Conservation (phyloP, 2,329 filamentous ascomycete species). For the Fusarium tjaetaba region DNA sequence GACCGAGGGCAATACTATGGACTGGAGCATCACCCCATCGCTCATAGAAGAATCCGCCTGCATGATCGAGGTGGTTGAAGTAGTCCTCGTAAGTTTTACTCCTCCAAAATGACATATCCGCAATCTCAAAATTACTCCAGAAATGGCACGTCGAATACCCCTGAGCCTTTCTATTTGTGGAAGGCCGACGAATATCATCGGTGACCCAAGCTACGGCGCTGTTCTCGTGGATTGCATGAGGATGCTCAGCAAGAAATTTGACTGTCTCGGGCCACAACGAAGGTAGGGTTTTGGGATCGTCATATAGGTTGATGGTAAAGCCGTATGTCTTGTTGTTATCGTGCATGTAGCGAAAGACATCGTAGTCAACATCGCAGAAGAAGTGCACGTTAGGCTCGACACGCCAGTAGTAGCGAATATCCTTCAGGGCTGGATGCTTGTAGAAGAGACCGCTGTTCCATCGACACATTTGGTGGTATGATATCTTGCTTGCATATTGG, state of each 20-base stretch:
- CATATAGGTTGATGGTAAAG: constrained; percentile 97
- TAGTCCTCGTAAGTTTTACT: constrained; percentile 92
- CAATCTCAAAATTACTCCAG: constrained; percentile 99
- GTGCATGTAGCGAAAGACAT: constrained; percentile 97
- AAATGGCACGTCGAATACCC: constrained; percentile 99
- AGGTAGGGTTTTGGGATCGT: constrained; percentile 85
- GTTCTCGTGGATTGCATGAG: constrained; percentile 81
- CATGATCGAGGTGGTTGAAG: constrained; percentile 95
- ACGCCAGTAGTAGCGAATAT: constrained; percentile 95
- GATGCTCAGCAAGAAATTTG: constrained; percentile 88
- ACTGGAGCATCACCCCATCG: constrained; percentile 98
- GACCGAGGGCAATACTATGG: constrained; percentile 89
- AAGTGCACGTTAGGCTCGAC: constrained; percentile 99
- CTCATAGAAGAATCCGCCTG: constrained; percentile 98
- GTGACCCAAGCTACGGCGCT: constrained; percentile 90
- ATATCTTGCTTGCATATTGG: constrained; percentile 88
- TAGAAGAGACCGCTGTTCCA: constrained; percentile 99
- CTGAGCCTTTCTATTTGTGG: constrained; percentile 82
- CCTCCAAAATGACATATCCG: constrained; percentile 91
- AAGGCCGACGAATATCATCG: constrained; percentile 78
- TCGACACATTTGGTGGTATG: constrained; percentile 98
- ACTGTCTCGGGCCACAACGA: constrained; percentile 95
- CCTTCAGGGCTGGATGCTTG: constrained; percentile 86
- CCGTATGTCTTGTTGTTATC: constrained; percentile 99
- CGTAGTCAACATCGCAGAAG: constrained; percentile 98